phyloP scores from a whole-genome alignment of 1,284 basidiomycete species.

The Porogramme epimiltina region DNA sequence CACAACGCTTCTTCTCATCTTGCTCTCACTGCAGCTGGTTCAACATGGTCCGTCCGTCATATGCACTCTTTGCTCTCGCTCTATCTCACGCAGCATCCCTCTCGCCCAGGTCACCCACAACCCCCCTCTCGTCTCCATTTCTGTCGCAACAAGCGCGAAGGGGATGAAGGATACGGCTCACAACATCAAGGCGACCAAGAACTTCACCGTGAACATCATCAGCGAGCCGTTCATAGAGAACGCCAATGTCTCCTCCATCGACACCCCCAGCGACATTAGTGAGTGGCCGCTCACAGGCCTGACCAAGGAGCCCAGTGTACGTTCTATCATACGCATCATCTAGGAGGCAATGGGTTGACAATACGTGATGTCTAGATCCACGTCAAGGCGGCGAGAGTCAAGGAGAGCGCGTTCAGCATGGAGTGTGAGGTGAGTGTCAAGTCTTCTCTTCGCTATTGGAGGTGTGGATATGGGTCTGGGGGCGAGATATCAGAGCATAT shows the following conservation, averaged over 20 bases:
- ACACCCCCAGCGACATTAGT: constrained; percentile 63
- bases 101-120: constrained; percentile 63
- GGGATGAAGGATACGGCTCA: constrained; percentile 64
- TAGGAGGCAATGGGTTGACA: neutral
- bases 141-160: constrained; percentile 44
- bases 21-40: constrained; percentile 50
- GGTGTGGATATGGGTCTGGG: too few relatives aligned
- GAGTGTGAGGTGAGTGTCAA: constrained; percentile 61
- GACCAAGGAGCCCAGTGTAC: constrained; percentile 60
- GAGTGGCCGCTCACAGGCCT: constrained; percentile 80
- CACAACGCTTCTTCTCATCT: constrained; percentile 1
- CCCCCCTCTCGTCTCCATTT: constrained; percentile 69
- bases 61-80: neutral
- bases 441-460: too few relatives aligned
- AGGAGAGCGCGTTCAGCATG: constrained; percentile 72
- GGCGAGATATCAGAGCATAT: too few relatives aligned
- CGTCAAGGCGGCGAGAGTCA: constrained; percentile 68
- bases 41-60: constrained; percentile 45
- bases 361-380: constrained; percentile 19
- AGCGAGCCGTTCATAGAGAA: constrained; percentile 76
- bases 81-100: constrained; percentile 64
- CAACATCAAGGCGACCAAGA: constrained; percentile 68
- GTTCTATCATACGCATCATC: constrained; percentile 3
- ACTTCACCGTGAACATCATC: constrained; percentile 79
- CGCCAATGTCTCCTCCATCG: constrained; percentile 68